Percentiles rank a stretch among this genome's conserved stretches.
phyloP scores from a whole-genome alignment of 352 stramenopile genomes.

The Phytopythium kandeliae region DNA sequence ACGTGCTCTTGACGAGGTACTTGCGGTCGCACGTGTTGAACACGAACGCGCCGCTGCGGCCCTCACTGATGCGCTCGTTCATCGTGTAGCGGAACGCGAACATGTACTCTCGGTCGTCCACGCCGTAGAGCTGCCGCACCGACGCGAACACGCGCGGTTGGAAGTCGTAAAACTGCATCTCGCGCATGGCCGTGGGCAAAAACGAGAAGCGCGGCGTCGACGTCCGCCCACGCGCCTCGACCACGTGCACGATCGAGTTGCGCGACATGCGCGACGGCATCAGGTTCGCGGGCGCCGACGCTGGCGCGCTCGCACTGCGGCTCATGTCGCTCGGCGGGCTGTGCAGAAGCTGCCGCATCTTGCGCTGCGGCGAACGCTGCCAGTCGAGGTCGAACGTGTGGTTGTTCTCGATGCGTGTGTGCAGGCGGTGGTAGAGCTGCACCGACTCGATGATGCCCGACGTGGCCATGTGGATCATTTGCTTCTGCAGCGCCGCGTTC shows the following conservation, averaged over 20 bases:
- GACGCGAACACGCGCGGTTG: constrained; percentile 71
- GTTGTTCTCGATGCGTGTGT: constrained; percentile 62
- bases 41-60: constrained; percentile 83
- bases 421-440: constrained; percentile 69
- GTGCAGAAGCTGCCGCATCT: constrained; percentile 38
- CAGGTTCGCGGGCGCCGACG: constrained; percentile 1
- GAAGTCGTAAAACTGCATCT: constrained; percentile 88
- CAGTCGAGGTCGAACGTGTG: constrained; percentile 81
- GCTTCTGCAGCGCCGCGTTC: constrained; percentile 72
- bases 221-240: constrained; percentile 44
- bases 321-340: constrained; percentile 18
- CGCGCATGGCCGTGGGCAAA: constrained; percentile 58
- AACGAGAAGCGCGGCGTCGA: constrained; percentile 50
- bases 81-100: constrained; percentile 73
- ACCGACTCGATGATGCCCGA: constrained; percentile 85
- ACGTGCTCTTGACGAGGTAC: constrained; percentile 90
- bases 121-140: constrained; percentile 79
- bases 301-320: background rate
- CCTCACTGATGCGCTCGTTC: constrained; percentile 89
- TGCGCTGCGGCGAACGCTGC: constrained; percentile 56
- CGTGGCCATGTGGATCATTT: constrained; percentile 89
- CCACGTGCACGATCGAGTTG: constrained; percentile 58
- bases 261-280: constrained; percentile 22
- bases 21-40: constrained; percentile 88
- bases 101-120: constrained; percentile 60